phyloP scores from a whole-genome alignment of 164 flowering plant genomes.

The Aristolochia contorta region DNA sequence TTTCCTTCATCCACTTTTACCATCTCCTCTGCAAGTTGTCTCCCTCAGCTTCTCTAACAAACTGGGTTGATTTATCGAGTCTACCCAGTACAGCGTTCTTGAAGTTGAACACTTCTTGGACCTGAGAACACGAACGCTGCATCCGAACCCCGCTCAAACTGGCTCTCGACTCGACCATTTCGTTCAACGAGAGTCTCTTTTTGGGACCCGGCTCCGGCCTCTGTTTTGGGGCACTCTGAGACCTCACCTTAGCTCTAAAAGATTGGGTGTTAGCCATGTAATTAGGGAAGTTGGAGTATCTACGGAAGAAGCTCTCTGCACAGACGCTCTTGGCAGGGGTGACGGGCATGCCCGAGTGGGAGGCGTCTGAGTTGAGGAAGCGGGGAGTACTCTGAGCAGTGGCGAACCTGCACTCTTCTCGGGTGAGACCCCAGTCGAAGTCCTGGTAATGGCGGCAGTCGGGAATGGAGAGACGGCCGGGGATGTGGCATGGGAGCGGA shows the following conservation, averaged over 20 bases:
- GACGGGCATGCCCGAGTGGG: constrained; percentile 20
- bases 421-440: constrained; percentile 50
- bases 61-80: constrained; percentile 21
- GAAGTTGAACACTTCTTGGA: constrained; percentile 33
- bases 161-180: constrained; percentile 55
- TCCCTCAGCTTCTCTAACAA: constrained; percentile 13
- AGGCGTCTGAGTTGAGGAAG: constrained; percentile 20
- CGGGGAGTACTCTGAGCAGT: constrained; percentile 85
- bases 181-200: constrained; percentile 52
- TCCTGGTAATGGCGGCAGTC: constrained; percentile 29
- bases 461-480: constrained; percentile 42
- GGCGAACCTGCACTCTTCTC: constrained; percentile 53
- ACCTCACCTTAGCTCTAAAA: constrained; percentile 60
- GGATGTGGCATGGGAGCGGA: constrained; percentile 46
- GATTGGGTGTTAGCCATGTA: constrained; percentile 80
- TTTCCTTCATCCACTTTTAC: neutral
- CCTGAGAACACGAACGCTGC: constrained; percentile 42
- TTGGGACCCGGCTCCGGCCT: constrained; percentile 56
- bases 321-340: constrained; percentile 70
- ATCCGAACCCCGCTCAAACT: constrained; percentile 62
- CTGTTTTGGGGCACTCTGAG: constrained; percentile 75
- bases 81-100: constrained; percentile 25
- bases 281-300: constrained; percentile 42
- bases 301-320: constrained; percentile 32
- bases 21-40: constrained; percentile 16